These are phyloP conservation scores for Fusarium euwallaceae DNA, from an alignment of 2,329 filamentous ascomycete species.

Conservation along the genomic window DNA sequence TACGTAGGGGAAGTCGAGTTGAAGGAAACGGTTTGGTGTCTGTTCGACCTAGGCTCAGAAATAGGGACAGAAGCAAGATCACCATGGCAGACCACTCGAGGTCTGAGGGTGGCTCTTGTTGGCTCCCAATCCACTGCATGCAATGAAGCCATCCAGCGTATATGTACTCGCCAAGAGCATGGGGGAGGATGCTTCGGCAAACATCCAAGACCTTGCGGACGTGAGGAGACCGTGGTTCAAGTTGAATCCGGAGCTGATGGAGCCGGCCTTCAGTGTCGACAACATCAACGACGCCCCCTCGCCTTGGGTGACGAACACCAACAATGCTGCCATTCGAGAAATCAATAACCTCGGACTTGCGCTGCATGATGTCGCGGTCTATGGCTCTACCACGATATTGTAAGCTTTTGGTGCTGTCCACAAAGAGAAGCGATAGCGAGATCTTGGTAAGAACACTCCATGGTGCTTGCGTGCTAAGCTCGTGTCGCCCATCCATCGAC, in stretches of 20 bases:
- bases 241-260: conserved; percentile 76
- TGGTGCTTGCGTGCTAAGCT: conserved; percentile 80
- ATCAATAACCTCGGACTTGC: conserved; percentile 61
- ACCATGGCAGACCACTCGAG: conserved; percentile 78
- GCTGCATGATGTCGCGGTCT: conserved; percentile 64
- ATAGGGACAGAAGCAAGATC: conserved; percentile 74
- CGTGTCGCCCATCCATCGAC: conserved; percentile 71
- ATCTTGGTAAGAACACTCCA: conserved; percentile 80
- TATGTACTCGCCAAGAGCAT: conserved; percentile 70
- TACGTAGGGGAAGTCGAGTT: conserved; percentile 48
- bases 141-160: conserved; percentile 80
- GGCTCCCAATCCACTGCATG: conserved; percentile 74
- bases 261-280: conserved; percentile 71
- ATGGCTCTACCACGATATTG: conserved; percentile 66
- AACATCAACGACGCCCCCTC: conserved; percentile 74
- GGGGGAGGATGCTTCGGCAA: conserved; percentile 74
- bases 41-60: conserved; percentile 68
- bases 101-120: conserved; percentile 62
- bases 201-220: conserved; percentile 72
- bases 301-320: conserved; percentile 69
- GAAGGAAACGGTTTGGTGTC: conserved; percentile 45
- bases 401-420: conserved; percentile 71
- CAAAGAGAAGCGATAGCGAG: conserved; percentile 70
- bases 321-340: conserved; percentile 62
- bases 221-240: conserved; percentile 74